Evolutionary conservation across 2,329 filamentous ascomycete species (phyloP), one percentile per base, ranked within the genome.

Genomic region (Epicoccum nigrum): DNA sequence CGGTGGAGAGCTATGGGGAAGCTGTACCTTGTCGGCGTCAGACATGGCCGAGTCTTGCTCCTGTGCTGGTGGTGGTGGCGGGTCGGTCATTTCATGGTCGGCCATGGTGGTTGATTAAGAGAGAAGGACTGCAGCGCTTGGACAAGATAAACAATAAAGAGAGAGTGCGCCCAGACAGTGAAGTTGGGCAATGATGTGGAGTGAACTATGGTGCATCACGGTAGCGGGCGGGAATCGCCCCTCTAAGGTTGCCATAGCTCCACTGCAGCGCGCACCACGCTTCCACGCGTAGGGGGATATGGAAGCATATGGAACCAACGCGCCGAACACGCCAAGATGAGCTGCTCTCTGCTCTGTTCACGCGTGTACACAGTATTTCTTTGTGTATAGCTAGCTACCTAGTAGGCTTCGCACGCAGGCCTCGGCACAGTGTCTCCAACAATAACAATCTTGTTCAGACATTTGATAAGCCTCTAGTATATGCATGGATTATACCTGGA

Each of bases 21-120:
- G 63, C 54, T 64, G 30, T 56, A 77, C 77, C 72, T 79, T 79
- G 61, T 79, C 77, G 51, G 77, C 77, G 46, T 80, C 78, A 23
- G 77, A 76, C 64, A 69, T 70, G 47, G 65, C 62, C 44, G 63
- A 64, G 40, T 70, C 69, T 34, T 63, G 56, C 33, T 52, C 49
- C 16, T 31, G 55, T 25, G 33, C 27, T 23, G 52, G 52, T 35
- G 58, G 54, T 38, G 56, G 57, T 6, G 58, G 53, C 23, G 57
- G 52, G 49, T 67, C 61, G 16, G 65, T 64, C 64, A 71, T 71
- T 56, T 28, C 59, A 37, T 38, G 35, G 35, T 47, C 40, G 32
- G 43, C 43, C 49, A 52, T 52, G 37, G 38, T 42, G 41, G 51
- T 30, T 39, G 34, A 21, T 11, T 21, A 34, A 17, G 15, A 32